Evolutionary conservation across 1,284 basidiomycete species (phyloP).

Genomic region (Malassezia psittaci): DNA sequence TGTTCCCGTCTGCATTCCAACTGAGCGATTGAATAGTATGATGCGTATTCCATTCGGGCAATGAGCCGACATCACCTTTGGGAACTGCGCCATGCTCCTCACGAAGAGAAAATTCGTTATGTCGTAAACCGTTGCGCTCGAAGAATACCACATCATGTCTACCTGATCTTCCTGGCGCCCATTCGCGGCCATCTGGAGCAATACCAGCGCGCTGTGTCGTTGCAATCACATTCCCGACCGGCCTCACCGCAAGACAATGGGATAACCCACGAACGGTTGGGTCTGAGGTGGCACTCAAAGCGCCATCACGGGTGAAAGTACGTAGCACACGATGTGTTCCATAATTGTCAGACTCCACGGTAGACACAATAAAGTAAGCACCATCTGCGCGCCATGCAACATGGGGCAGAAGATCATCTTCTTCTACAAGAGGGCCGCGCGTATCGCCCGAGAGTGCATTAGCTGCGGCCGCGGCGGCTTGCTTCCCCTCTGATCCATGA

Average conservation of each 20-base stretch:
- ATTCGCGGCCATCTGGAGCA: conserved; percentile 51
- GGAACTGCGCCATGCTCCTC: conserved; percentile 49
- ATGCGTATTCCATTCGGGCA: conserved; percentile 20
- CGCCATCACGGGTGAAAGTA: conserved; percentile 55
- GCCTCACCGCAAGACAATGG: conserved; percentile 71
- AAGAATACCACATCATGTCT: conserved; percentile 86
- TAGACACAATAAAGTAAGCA: conserved; percentile 73
- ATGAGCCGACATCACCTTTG: conserved; percentile 31
- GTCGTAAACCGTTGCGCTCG: conserved; percentile 82
- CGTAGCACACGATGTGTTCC: conserved; percentile 59
- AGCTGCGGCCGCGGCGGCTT: conserved; percentile 58
- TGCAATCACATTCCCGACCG: conserved; percentile 73
- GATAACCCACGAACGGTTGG: conserved; percentile 66
- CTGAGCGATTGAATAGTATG: conserved; percentile 62
- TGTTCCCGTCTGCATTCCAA: conserved; percentile 82
- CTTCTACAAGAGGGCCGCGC: conserved; percentile 49
- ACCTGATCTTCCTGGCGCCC: conserved; percentile 37
- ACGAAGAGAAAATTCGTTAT: conserved; percentile 74
- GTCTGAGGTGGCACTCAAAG: conserved; percentile 75
- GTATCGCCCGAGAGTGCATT: conserved; percentile 45
- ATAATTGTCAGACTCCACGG: conserved; percentile 51
- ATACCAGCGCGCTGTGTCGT: conserved; percentile 72
- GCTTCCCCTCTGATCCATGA: conserved; percentile 87
- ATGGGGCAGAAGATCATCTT: conserved; percentile 64
- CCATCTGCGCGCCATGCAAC: conserved; percentile 92